A percentile compares a stretch with the other conserved stretches of the same genome.
phyloP scores from a whole-genome alignment of 768 basidiomycete species.

The Galerina sulciceps region DNA sequence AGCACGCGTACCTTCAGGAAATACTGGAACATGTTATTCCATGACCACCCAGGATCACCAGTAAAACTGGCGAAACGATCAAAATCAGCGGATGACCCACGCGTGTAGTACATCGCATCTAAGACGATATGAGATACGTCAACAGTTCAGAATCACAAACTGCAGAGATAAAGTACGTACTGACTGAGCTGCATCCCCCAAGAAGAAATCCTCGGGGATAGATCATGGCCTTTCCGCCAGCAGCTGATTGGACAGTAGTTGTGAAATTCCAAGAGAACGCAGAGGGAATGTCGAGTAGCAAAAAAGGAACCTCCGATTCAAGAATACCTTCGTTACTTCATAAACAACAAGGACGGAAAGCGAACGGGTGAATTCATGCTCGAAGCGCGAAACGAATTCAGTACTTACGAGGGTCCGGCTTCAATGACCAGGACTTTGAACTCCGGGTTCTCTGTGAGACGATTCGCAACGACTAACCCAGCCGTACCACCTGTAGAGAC shows the following conservation, averaged over 20 bases:
- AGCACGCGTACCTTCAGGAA: constrained; percentile 2
- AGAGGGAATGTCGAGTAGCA: neutral
- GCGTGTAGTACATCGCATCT: constrained; percentile 2
- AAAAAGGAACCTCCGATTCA: neutral
- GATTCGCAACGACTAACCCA: constrained; percentile 57
- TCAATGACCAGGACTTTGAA: constrained; percentile 56
- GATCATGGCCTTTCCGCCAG: neutral
- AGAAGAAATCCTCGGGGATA: constrained; percentile 8
- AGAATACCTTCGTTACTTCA: neutral
- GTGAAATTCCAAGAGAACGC: constrained; percentile 11
- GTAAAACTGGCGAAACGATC: constrained; percentile 8
- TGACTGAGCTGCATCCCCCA: constrained; percentile 13
- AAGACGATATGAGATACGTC: no score
- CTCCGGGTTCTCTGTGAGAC: constrained; percentile 52
- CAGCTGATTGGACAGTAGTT: neutral
- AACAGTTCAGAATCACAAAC: no score
- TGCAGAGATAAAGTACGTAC: no score
- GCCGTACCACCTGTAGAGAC: constrained; percentile 46
- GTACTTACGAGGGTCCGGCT: constrained; percentile 37
- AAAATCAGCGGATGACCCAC: constrained; percentile 7
- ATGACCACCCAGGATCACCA: constrained; percentile 12
- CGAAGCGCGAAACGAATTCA: no score
- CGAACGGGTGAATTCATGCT: neutral
- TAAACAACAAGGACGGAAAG: neutral
- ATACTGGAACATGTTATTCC: constrained; percentile 5